Conservation (phyloP, 73 alveolate genomes). For the Paramecium sonneborni region DNA sequence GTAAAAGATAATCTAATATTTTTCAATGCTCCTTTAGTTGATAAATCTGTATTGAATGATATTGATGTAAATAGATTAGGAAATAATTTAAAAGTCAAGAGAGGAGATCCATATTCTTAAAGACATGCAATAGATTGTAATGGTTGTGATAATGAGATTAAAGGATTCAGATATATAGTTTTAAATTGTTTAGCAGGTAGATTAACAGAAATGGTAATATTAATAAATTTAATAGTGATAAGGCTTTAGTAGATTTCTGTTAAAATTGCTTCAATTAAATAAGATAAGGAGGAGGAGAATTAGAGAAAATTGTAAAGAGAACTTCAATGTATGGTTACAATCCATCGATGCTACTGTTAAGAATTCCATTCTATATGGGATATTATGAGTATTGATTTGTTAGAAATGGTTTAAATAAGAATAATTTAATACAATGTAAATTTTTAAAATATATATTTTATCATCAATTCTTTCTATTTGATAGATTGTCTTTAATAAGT, state of each 20-base stretch:
- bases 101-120: neutral
- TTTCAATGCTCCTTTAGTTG: slow-evolving; percentile 1
- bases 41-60: slow-evolving; percentile 22
- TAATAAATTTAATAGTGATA: neutral
- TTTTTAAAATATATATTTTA: neutral
- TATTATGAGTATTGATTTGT: neutral
- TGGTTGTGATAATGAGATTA: neutral
- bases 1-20: neutral
- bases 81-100: neutral
- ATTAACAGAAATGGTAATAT: neutral
- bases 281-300: neutral
- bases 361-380: slow-evolving; percentile 26
- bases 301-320: neutral
- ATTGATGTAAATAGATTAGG: neutral
- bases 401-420: neutral
- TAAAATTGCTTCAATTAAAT: neutral
- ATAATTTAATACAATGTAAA: neutral
- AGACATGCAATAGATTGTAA: slow-evolving; percentile 11
- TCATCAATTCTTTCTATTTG: neutral
- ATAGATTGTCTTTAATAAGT: neutral
- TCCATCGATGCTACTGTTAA: slow-evolving; percentile 1
- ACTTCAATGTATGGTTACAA: neutral
- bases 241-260: slow-evolving; percentile 26
- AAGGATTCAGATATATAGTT: slow-evolving; percentile 2
- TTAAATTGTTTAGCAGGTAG: slow-evolving; percentile 3